Base-by-base conservation (phyloP, 768 basidiomycete genomes). In the Serendipita sp. region DNA sequence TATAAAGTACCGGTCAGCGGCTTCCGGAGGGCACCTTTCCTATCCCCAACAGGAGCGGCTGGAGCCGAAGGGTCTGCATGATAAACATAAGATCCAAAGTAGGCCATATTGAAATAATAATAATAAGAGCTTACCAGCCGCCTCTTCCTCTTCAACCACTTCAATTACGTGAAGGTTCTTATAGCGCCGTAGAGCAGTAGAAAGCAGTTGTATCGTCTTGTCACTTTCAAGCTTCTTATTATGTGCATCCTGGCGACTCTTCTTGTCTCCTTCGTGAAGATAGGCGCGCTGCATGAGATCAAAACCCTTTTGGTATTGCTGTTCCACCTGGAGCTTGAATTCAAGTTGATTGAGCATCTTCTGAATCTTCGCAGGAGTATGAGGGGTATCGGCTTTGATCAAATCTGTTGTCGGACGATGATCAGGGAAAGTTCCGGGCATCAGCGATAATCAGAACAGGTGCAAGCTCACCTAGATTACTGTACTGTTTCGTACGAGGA, bases 281-380 rank as follows among this genome's bases (percentile, higher is more conserved):
- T 97, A 97, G 36, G 97, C 80, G 74, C 89, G 94, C 43, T 87
- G 89, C 96, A 99, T 99, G 78, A 97, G 97, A 76, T 98, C 94
- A 67, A 97, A 96, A 45, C 96, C 96, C 73, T 86, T 82, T 79
- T 94, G 95, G 79, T 97, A 97, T 76, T 98, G 93, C 77, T 88
- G 83, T 75, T 99, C 96, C 67, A 99, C 91, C 74, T 95, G 91
- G 64, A 97, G 84, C 77, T 99, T 99, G 83, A 97, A 99, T 75
- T 98, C 94, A 66, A 99, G 85, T 74, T 97, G 94, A 75, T 97
- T 94, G 60, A 98, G 83, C 94, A 98, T 97, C 69, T 84, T 84
- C 45, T 92, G 90, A 73, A 99, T 98, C 78, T 95, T 98, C 69
- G 90, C 87, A 1, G 94, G 87, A 18, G 92, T 93, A 71, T 95